A percentile compares a stretch with the other conserved stretches of the same genome.
These are phyloP conservation scores for Rosa chinensis DNA, from an alignment of 306 rosid species.

Conservation along the genomic window DNA sequence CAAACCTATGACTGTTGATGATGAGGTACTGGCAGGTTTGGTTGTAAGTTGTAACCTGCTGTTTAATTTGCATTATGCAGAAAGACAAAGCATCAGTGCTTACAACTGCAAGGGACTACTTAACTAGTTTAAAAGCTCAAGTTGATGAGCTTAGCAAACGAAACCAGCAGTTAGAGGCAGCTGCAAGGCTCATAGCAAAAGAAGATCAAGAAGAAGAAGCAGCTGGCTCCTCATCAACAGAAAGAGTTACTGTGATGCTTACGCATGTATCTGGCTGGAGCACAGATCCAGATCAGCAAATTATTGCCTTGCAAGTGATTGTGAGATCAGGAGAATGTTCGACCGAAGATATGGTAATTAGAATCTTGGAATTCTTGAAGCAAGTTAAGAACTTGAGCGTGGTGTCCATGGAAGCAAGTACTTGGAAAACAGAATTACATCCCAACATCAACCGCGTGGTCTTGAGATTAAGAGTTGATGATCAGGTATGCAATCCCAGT, in stretches of 20 bases:
- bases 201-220: background rate
- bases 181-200: conserved; percentile 11
- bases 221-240: conserved; percentile 21
- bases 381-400: conserved; percentile 43
- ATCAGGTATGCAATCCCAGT: conserved; percentile 49
- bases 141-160: conserved; percentile 50
- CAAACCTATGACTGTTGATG: background rate
- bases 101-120: conserved; percentile 58
- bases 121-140: conserved; percentile 52
- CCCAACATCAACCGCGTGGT: conserved; percentile 37
- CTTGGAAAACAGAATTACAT: conserved; percentile 37
- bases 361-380: conserved; percentile 67
- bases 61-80: conserved; percentile 28
- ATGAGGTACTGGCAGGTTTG: background rate
- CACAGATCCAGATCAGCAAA: conserved; percentile 42
- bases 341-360: conserved; percentile 47
- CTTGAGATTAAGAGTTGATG: conserved; percentile 57
- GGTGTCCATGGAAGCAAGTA: conserved; percentile 59
- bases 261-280: conserved; percentile 44
- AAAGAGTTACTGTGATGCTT: conserved; percentile 47
- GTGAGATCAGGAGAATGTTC: conserved; percentile 44
- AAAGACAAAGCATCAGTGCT: conserved; percentile 86
- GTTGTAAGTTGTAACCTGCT: background rate
- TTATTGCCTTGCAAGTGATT: conserved; percentile 56
- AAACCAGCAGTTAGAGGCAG: conserved; percentile 48